phyloP scores from a whole-genome alignment of 2,329 filamentous ascomycete genomes.

The Microcera coccophila region DNA sequence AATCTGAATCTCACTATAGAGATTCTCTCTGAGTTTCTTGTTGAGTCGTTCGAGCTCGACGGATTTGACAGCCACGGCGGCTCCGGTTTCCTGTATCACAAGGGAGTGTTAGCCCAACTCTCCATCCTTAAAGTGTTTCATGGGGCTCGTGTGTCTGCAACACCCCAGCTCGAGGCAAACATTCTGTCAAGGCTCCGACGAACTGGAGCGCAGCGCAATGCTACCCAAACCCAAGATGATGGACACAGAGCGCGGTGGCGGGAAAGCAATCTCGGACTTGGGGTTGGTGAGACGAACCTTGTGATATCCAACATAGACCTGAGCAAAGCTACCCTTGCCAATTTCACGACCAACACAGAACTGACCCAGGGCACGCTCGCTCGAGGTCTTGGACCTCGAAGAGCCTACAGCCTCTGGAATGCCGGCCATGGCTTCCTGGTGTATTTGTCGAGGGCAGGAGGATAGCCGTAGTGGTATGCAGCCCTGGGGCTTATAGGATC shows the following conservation, averaged over 20 bases:
- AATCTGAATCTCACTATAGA: constrained; percentile 93
- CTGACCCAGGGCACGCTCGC: constrained; percentile 56
- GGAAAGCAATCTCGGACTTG: constrained; percentile 2
- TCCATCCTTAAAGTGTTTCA: not conserved
- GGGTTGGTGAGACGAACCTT: constrained; percentile 50
- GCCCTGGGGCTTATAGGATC: constrained; percentile 37
- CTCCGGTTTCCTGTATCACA: constrained; percentile 62
- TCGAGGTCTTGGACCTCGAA: constrained; percentile 34
- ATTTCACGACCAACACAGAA: constrained; percentile 86
- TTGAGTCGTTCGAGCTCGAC: constrained; percentile 88
- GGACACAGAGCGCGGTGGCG: constrained; percentile 7
- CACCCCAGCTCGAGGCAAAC: not conserved
- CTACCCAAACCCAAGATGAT: constrained; percentile 1
- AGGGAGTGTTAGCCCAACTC: constrained; percentile 8
- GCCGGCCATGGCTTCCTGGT: constrained; percentile 39
- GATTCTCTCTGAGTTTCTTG: constrained; percentile 93
- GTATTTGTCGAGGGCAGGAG: constrained; percentile 33
- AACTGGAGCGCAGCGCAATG: not conserved
- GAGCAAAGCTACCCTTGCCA: constrained; percentile 95
- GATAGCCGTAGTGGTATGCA: constrained; percentile 27
- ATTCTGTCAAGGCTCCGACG: not conserved
- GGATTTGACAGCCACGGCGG: constrained; percentile 91
- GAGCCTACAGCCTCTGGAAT: constrained; percentile 35
- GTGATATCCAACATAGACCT: constrained; percentile 84
- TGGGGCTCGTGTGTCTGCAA: not conserved